Evolutionary conservation across 345 rosid species (phyloP).

Genomic region (Pistacia integerrima): DNA sequence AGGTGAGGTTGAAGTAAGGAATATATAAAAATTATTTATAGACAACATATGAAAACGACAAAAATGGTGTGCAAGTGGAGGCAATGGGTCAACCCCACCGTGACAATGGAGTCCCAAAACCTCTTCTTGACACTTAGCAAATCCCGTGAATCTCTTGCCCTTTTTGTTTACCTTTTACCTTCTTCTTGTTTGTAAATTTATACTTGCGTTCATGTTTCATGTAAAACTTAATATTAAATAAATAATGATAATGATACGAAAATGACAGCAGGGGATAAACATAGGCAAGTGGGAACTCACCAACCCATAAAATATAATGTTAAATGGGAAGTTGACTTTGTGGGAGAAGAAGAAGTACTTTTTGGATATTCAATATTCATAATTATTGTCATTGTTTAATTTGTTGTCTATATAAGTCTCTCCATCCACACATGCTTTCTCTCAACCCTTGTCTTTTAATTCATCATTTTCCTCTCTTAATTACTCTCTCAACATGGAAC

Average conservation of each 20-base stretch:
- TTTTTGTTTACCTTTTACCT: not conserved
- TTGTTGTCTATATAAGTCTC: conserved; percentile 26
- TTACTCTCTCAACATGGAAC: conserved; percentile 17
- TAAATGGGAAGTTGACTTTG: conserved; percentile 40
- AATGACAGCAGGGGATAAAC: conserved; percentile 24
- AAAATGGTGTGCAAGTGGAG: not conserved
- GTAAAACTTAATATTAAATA: too few relatives aligned
- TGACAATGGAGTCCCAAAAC: not conserved
- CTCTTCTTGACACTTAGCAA: not conserved
- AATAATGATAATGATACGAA: not conserved
- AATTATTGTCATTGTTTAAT: not conserved
- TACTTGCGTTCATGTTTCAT: not conserved
- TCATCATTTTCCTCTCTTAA: conserved; percentile 2
- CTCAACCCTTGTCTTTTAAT: conserved; percentile 3
- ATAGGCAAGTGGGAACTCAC: conserved; percentile 44
- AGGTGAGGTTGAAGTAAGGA: not conserved
- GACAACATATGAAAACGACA: not conserved
- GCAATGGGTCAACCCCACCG: conserved; percentile 9
- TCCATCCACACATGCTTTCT: not conserved
- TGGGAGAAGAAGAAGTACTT: not conserved
- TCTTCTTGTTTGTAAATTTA: not conserved
- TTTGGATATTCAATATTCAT: not conserved
- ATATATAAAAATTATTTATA: not conserved
- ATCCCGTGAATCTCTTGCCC: conserved; percentile 23
- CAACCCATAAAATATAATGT: conserved; percentile 18